These are phyloP conservation scores for Ophiocordyceps camponoti-saundersi DNA, from an alignment of 2,329 filamentous ascomycete genomes.

Conservation along the genomic window DNA sequence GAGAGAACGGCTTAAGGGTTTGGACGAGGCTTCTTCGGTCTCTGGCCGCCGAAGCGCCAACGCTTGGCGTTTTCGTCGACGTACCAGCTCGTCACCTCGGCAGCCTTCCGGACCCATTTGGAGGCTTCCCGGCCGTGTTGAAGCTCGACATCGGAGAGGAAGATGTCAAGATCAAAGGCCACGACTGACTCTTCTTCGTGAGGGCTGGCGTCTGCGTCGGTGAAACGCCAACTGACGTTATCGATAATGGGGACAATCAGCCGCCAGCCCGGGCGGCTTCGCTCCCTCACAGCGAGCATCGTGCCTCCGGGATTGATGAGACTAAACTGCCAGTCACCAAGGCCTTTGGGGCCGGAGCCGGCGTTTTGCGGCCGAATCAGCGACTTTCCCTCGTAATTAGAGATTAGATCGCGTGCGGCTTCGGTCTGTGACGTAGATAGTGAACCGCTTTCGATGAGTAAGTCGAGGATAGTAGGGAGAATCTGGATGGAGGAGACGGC, in stretches of 20 bases:
- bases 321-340: slow-evolving; percentile 8
- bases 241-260: slow-evolving; percentile 8
- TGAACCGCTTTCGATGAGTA: slow-evolving; percentile 15
- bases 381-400: slow-evolving; percentile 18
- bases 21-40: not conserved
- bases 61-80: slow-evolving; percentile 16
- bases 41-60: slow-evolving; percentile 9
- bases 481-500: slow-evolving; percentile 15
- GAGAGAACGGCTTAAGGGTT: no score
- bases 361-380: slow-evolving; percentile 13
- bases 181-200: slow-evolving; percentile 10
- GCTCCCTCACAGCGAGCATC: slow-evolving; percentile 7
- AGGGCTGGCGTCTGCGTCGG: slow-evolving; percentile 10
- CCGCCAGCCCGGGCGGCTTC: slow-evolving; percentile 6
- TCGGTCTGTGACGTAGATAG: slow-evolving; percentile 8
- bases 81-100: slow-evolving; percentile 15
- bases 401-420: slow-evolving; percentile 11
- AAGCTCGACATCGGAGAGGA: slow-evolving; percentile 6
- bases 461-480: slow-evolving; percentile 17
- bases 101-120: slow-evolving; percentile 14
- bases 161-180: slow-evolving; percentile 8
- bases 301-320: slow-evolving; percentile 9
- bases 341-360: slow-evolving; percentile 3
- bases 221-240: slow-evolving; percentile 14
- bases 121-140: slow-evolving; percentile 9